Evolutionary conservation across 2,329 filamentous ascomycete genomes (phyloP).

Genomic region (Calonectria pseudoreteaudii): DNA sequence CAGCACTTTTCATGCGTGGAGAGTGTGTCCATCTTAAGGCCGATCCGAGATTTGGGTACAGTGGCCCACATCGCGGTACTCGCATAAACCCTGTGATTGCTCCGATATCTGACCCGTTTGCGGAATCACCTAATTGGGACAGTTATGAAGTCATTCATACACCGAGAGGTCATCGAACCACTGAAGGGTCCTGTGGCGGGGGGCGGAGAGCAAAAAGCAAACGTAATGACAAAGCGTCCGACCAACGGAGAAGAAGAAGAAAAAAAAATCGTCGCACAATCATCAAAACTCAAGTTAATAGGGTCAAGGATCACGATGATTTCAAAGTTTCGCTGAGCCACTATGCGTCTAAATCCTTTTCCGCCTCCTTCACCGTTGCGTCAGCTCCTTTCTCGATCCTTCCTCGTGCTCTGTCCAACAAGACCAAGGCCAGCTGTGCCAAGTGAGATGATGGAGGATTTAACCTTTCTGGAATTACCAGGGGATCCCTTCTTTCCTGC

Average conservation of each 20-base stretch:
- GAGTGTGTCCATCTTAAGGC: not conserved
- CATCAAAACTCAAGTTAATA: not conserved
- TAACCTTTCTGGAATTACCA: slow-evolving; percentile 14
- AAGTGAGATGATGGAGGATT: slow-evolving; percentile 15
- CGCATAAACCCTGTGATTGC: slow-evolving; percentile 9
- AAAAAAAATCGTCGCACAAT: not conserved
- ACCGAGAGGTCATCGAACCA: slow-evolving; percentile 1
- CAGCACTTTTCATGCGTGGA: not conserved
- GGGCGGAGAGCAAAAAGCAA: slow-evolving; percentile 7
- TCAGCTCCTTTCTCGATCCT: slow-evolving; percentile 4
- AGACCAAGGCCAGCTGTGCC: not conserved
- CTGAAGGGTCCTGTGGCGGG: not conserved
- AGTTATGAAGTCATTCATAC: slow-evolving; percentile 4
- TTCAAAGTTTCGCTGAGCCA: slow-evolving; percentile 5
- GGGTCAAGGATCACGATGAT: not conserved
- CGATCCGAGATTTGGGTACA: slow-evolving; percentile 13
- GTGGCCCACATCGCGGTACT: slow-evolving; percentile 2
- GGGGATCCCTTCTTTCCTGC: slow-evolving; percentile 19
- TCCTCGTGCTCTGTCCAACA: not conserved
- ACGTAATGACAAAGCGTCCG: slow-evolving; percentile 7
- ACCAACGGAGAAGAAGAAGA: not conserved
- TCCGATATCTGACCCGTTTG: not conserved
- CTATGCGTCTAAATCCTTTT: slow-evolving; percentile 1
- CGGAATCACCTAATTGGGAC: slow-evolving; percentile 6
- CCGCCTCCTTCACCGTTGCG: not conserved